phyloP scores from a whole-genome alignment of 2,329 filamentous ascomycete species.

The Fusarium siculi region DNA sequence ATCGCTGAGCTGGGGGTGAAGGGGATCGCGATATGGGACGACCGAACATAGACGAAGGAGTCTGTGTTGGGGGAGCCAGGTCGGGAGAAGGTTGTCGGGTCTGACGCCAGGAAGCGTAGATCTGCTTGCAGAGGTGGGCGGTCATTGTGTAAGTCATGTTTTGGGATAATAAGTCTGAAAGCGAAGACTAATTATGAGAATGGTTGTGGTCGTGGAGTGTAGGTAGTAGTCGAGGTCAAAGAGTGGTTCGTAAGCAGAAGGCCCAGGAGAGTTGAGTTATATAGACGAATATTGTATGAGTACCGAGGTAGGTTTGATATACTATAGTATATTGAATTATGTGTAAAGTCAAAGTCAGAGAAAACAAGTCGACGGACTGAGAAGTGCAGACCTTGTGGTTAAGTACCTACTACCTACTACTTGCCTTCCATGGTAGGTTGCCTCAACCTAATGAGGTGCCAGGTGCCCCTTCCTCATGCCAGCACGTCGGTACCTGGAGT shows the following conservation, averaged over 20 bases:
- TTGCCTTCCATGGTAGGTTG: background rate
- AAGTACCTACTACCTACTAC: constrained; percentile 2
- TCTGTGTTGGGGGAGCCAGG: constrained; percentile 43
- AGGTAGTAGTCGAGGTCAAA: constrained; percentile 3
- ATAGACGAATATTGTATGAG: background rate
- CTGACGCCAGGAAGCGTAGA: constrained; percentile 68
- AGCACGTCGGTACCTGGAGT: constrained; percentile 26
- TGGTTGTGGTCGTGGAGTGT: background rate
- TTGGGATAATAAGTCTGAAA: constrained; percentile 7
- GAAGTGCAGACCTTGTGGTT: constrained; percentile 19
- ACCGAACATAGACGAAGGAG: constrained; percentile 37
- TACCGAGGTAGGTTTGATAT: background rate
- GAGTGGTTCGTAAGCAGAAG: background rate
- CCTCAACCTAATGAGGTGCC: constrained; percentile 7
- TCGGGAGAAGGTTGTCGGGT: constrained; percentile 55
- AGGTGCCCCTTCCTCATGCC: background rate
- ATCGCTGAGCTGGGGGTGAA: constrained; percentile 42
- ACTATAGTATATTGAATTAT: background rate
- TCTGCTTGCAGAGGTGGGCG: constrained; percentile 69
- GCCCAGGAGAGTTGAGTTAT: background rate
- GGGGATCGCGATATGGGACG: constrained; percentile 42
- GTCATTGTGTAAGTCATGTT: constrained; percentile 71
- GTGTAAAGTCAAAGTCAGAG: background rate
- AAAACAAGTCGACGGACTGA: background rate
- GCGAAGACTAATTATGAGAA: background rate